These are phyloP conservation scores for Leucaena leucocephala DNA, from an alignment of 306 rosid species.

Conservation along the genomic window DNA sequence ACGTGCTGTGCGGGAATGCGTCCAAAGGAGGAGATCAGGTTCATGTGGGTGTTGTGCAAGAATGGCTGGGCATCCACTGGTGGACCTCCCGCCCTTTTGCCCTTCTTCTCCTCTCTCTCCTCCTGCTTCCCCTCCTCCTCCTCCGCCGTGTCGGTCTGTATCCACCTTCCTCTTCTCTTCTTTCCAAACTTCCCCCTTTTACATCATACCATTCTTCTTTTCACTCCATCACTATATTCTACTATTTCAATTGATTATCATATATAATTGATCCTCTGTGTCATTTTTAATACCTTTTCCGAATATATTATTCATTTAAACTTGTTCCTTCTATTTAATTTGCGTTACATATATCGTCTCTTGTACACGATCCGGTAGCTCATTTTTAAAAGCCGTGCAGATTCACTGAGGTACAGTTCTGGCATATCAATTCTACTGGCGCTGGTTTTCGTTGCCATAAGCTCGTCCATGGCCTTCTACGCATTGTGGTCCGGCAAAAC, in stretches of 20 bases:
- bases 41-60: constrained; percentile 59
- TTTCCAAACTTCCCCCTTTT: background rate
- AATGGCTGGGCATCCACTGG: constrained; percentile 70
- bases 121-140: constrained; percentile 58
- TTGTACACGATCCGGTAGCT: background rate
- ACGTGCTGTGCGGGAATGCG: constrained; percentile 59
- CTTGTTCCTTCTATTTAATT: too few relatives aligned
- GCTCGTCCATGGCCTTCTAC: constrained; percentile 63
- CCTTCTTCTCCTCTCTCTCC: constrained; percentile 46
- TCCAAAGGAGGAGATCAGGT: constrained; percentile 27
- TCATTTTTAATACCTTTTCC: too few relatives aligned
- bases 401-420: constrained; percentile 66
- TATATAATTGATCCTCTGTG: too few relatives aligned
- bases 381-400: constrained; percentile 27
- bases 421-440: constrained; percentile 61
- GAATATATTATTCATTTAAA: too few relatives aligned
- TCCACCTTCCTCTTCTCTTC: background rate
- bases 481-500: constrained; percentile 52
- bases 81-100: constrained; percentile 64
- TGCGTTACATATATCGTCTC: too few relatives aligned
- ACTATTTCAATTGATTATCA: too few relatives aligned
- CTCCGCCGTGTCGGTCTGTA: constrained; percentile 55
- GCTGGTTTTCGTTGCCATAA: constrained; percentile 51
- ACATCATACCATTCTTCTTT: too few relatives aligned
- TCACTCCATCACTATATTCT: too few relatives aligned